These are phyloP conservation scores for Petrea volubilis DNA, from an alignment of 257 asterid species.

Conservation along the genomic window DNA sequence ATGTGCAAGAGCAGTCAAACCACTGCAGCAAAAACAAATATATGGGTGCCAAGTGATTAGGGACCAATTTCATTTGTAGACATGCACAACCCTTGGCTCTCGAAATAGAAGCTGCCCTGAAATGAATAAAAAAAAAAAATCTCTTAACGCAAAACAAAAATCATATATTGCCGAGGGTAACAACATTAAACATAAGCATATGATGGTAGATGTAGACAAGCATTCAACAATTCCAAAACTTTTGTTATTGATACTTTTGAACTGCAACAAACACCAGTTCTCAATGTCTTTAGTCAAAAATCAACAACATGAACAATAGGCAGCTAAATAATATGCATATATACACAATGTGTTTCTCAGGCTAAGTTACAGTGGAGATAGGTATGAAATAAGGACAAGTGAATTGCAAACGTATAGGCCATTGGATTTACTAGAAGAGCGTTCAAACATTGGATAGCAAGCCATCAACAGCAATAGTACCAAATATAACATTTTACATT, in stretches of 20 bases:
- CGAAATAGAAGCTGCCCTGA: constrained; percentile 64
- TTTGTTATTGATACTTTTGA: neutral
- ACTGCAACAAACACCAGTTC: neutral
- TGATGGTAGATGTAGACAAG: neutral
- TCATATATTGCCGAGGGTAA: neutral
- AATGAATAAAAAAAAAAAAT: constrained; percentile 4
- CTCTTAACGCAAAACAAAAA: neutral
- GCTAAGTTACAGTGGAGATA: neutral
- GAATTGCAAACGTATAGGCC: neutral
- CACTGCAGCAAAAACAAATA: constrained; percentile 51
- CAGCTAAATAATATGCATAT: neutral
- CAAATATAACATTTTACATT: neutral
- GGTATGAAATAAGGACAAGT: neutral
- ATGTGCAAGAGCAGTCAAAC: constrained; percentile 56
- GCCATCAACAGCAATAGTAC: neutral
- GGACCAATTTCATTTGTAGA: constrained; percentile 56
- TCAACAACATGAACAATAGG: neutral
- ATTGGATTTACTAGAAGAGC: neutral
- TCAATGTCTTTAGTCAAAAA: neutral
- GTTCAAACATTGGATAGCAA: neutral
- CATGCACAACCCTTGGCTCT: constrained; percentile 47
- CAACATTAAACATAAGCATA: neutral
- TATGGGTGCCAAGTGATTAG: constrained; percentile 53
- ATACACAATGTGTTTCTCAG: neutral
- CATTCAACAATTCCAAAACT: neutral